These are phyloP conservation scores for Penstemon newberryi DNA, from an alignment of 257 asterid genomes.

Conservation along the genomic window DNA sequence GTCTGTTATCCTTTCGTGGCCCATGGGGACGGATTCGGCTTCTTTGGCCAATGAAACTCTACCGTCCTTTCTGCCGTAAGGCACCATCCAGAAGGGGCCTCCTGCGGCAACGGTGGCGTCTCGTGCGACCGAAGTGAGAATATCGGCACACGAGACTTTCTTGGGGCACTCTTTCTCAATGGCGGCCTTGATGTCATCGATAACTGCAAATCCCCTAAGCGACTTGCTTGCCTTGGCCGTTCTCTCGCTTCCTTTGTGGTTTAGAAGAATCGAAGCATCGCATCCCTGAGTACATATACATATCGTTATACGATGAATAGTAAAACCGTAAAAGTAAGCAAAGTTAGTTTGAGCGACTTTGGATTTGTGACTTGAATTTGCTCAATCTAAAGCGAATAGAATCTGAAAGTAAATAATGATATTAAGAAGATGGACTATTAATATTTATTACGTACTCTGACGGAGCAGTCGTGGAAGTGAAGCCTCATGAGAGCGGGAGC, in stretches of 20 bases:
- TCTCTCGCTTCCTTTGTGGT: constrained; percentile 55
- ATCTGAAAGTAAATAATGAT: too few relatives aligned
- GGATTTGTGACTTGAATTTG: too few relatives aligned
- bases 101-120: constrained; percentile 56
- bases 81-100: constrained; percentile 61
- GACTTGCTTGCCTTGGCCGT: constrained; percentile 43
- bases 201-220: constrained; percentile 49
- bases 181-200: constrained; percentile 49
- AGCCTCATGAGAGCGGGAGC: constrained; percentile 61
- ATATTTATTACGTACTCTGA: constrained; percentile 37
- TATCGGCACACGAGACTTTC: constrained; percentile 64
- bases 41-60: constrained; percentile 37
- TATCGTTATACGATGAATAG: too few relatives aligned
- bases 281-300: constrained; percentile 42
- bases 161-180: constrained; percentile 54
- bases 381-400: too few relatives aligned
- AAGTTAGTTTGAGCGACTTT: too few relatives aligned
- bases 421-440: too few relatives aligned
- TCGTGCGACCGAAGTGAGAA: constrained; percentile 52
- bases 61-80: constrained; percentile 63
- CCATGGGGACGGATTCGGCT: constrained; percentile 44
- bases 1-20: constrained; percentile 49
- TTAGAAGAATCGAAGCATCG: constrained; percentile 55
- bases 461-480: constrained; percentile 60
- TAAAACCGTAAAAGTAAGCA: too few relatives aligned